Conservation (phyloP, 2,329 filamentous ascomycete species). For the Fusarium sarcochroum region DNA sequence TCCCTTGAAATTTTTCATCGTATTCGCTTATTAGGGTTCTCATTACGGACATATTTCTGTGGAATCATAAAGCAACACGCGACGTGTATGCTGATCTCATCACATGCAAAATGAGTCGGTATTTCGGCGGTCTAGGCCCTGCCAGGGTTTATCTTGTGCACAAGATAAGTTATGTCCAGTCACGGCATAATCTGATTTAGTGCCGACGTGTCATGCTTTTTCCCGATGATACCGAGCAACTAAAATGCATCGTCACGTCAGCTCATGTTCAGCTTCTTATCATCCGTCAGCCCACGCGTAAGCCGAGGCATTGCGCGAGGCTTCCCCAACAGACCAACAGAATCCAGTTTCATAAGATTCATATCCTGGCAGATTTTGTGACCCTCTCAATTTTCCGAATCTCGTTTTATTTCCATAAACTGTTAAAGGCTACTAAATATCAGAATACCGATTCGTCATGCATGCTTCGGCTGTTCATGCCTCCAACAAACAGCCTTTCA, state of each 20-base stretch:
- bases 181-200: background rate
- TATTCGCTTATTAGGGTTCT: no score
- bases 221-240: constrained; percentile 9
- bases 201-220: background rate
- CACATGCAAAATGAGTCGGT: constrained; percentile 20
- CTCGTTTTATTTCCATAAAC: background rate
- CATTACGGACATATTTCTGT: background rate
- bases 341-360: background rate
- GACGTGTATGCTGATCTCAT: background rate
- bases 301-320: constrained; percentile 17
- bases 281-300: constrained; percentile 18
- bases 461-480: background rate
- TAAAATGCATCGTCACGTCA: constrained; percentile 14
- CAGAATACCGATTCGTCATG: constrained; percentile 6
- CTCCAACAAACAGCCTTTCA: background rate
- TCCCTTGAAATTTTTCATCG: no score
- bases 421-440: background rate
- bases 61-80: constrained; percentile 1
- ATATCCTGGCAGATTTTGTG: background rate
- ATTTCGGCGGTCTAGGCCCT: background rate
- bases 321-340: background rate
- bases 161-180: background rate
- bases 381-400: background rate
- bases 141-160: background rate
- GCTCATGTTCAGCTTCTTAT: constrained; percentile 7